Base-by-base conservation (phyloP, 768 basidiomycete species). In the Leccinum fibrillosum region DNA sequence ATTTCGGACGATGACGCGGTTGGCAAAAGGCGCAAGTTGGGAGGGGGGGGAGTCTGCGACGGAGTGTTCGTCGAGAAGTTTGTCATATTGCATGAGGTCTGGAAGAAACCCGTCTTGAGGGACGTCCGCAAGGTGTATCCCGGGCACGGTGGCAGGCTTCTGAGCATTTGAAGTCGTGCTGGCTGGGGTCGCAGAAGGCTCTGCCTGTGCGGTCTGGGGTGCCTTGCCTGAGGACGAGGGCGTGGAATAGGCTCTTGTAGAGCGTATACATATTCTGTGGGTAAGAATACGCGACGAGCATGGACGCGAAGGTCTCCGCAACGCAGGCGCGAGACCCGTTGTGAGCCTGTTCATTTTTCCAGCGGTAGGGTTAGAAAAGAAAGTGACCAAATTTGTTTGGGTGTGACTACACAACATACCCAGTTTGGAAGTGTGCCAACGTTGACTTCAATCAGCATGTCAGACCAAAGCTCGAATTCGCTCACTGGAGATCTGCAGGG, bases 1-100 rank as follows among this genome's bases (percentile, higher is more conserved):
- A 66, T 90, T 90, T 54, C 88, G 86, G 52, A 88, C 69, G 60
- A 84, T 76, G 71, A 90, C 82, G 30, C 81, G 80, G 70, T 85
- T 86, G 61, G 80, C 76, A 72, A 77, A 86, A 1, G 80, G 85
- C 15, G 70, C 77, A n/a, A 77, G 74, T 56, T 77, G 68, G 23
- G 77, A 76, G 1, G 87, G 82, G 17, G 82, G 80, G 63, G 87
- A 76, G 21, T 80, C 81, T 39, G 75, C 63, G 52, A 79, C 75
- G 53, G 87, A 80, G 39, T 82, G 79, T 6, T 82, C 77, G 73
- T 90, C 89, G 54, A 88, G 76, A 28, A 86, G 68, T 17, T 83
- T 77, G 64, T 89, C 83, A 47, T 80, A 75, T 6, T 75, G 75
- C 85, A 86, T 84, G 59, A 90, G 82, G 69, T 89, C 72, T 2